Base-by-base conservation (phyloP, 1,284 basidiomycete species). In the Ceratobasidium theobromae region DNA sequence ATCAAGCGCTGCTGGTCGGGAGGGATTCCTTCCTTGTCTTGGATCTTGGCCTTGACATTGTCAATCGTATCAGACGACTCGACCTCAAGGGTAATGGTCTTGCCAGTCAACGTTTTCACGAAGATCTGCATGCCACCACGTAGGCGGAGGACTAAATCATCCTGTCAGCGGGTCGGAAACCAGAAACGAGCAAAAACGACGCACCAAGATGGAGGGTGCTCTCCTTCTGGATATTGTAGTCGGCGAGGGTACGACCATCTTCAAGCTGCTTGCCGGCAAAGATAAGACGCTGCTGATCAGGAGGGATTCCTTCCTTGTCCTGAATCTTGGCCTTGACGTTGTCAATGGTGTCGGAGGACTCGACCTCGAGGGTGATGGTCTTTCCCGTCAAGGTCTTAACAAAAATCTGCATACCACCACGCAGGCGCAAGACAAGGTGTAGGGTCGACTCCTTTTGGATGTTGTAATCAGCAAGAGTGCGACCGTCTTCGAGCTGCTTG, bases 201-300 rank as follows among this genome's bases (percentile, higher is more conserved):
- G 28, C 25, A 65, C 51, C 96, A 70, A 98, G 81, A 79, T 99
- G 95, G 70, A 99, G 90, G 65, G 95, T 99, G 35, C 88, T 90
- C 81, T 94, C 92, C 82, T 93, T 94, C 81, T 94, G 96, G 75
- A 98, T 98, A 84, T 92, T 85, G 82, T 96, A 95, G n/a, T n/a
- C n/a, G n/a, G n/a, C n/a, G n/a, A n/a, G n/a, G n/a, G n/a, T n/a
- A n/a, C n/a, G n/a, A n/a, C n/a, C n/a, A n/a, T n/a, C n/a, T n/a
- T n/a, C n/a, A n/a, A n/a, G n/a, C n/a, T n/a, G n/a, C n/a, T n/a
- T n/a, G n/a, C n/a, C n/a, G n/a, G n/a, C n/a, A n/a, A n/a, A n/a
- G n/a, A n/a, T n/a, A n/a, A n/a, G n/a, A n/a, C n/a, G n/a, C n/a
- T n/a, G n/a, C n/a, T n/a, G 81, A 75, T 82, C 81, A 69, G 76